Percentiles rank a stretch among this genome's conserved stretches.
Evolutionary conservation across 192 early-diverging fungal species (phyloP).

Genomic region (Rhizoclosmatium globosum): DNA sequence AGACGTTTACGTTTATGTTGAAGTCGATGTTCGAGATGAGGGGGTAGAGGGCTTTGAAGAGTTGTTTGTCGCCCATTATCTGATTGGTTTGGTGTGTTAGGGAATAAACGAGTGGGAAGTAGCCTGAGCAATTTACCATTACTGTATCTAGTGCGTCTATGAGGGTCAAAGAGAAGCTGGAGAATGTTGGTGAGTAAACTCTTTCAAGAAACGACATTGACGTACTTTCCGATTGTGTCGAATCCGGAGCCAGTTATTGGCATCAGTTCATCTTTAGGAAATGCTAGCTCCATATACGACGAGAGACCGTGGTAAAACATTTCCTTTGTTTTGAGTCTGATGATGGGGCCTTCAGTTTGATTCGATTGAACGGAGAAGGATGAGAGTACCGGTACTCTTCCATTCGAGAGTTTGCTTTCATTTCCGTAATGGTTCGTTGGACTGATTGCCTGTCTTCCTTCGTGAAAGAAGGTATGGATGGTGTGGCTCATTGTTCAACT

Average conservation of each 20-base stretch:
- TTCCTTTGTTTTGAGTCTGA: constrained; percentile 39
- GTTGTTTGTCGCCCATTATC: constrained; percentile 68
- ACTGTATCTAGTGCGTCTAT: constrained; percentile 86
- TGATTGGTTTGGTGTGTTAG: constrained; percentile 29
- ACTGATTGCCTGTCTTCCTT: background rate
- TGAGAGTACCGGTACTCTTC: background rate
- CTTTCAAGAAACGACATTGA: background rate
- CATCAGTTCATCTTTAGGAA: constrained; percentile 85
- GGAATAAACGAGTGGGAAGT: background rate
- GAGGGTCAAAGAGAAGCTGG: constrained; percentile 82
- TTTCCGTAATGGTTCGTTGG: background rate
- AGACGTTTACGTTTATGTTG: constrained; percentile 79
- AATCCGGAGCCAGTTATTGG: constrained; percentile 79
- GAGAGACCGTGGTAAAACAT: constrained; percentile 60
- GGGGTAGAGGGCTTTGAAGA: constrained; percentile 65
- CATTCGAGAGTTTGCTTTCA: background rate
- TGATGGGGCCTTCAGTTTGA: background rate
- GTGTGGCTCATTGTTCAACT: background rate
- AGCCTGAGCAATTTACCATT: constrained; percentile 52
- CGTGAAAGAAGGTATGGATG: background rate
- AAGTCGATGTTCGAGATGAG: constrained; percentile 67
- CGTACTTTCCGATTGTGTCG: constrained; percentile 40
- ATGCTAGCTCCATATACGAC: constrained; percentile 79
- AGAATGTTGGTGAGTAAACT: background rate
- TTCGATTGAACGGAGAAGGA: background rate